A percentile compares a stretch with the other conserved stretches of the same genome.
These are phyloP conservation scores for Kernera saxatilis DNA, from an alignment of 345 rosid genomes.

Conservation along the genomic window DNA sequence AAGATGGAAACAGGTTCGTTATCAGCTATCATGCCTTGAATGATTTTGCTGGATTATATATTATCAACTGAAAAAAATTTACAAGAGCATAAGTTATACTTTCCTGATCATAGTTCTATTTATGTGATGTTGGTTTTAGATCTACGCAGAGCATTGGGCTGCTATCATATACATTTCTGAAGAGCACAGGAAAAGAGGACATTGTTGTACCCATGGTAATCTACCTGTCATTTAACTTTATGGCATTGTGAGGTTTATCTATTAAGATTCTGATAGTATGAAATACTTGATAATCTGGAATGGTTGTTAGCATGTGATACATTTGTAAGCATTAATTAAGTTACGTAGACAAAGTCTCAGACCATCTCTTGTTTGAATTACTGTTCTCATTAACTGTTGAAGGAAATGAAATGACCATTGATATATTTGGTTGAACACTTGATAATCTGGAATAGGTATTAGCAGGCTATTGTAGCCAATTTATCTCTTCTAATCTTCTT, in stretches of 20 bases:
- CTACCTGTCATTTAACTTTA: background rate
- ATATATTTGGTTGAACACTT: too few relatives aligned
- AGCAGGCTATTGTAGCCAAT: background rate
- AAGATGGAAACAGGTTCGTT: conserved; percentile 57
- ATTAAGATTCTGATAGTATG: background rate
- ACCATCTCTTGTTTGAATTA: background rate
- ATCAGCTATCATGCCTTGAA: background rate
- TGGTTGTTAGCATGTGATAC: background rate
- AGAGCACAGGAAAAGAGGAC: conserved; percentile 90
- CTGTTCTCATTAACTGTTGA: background rate
- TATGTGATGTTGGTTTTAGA: conserved; percentile 43
- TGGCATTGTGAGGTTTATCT: background rate
- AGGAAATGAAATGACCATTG: too few relatives aligned
- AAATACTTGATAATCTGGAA: background rate
- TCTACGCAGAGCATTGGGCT: conserved; percentile 86
- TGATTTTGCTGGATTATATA: background rate
- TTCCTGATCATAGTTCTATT: conserved; percentile 8
- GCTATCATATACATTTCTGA: conserved; percentile 83
- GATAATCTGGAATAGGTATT: too few relatives aligned
- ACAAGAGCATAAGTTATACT: background rate
- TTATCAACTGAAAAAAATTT: background rate
- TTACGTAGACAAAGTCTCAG: background rate
- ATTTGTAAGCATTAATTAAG: background rate
- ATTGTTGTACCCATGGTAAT: conserved; percentile 97
- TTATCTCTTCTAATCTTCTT: conserved; percentile 11